phyloP scores from a whole-genome alignment of 768 basidiomycete genomes.

The Phaffia australis region DNA sequence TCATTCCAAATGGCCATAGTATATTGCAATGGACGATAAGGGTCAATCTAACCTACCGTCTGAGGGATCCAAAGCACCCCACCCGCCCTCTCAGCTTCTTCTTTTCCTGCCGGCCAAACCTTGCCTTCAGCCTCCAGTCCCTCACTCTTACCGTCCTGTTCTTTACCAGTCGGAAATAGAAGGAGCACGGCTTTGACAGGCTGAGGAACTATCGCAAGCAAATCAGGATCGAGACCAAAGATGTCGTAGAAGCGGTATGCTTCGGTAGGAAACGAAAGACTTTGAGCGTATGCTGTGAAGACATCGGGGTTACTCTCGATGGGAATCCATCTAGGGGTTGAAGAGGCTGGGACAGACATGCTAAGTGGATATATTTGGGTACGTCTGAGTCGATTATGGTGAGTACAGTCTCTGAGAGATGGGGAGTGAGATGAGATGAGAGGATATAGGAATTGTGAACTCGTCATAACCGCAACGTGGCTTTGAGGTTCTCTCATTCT shows the following conservation, averaged over 20 bases:
- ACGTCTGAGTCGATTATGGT: no score
- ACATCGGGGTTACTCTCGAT: conserved; percentile 65
- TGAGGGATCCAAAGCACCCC: conserved; percentile 21
- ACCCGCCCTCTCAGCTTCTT: conserved; percentile 43
- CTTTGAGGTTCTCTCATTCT: no score
- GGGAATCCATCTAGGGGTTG: conserved; percentile 52
- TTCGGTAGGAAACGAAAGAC: conserved; percentile 51
- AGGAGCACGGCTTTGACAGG: conserved; percentile 76
- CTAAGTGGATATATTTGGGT: no score
- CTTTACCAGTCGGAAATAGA: conserved; percentile 62
- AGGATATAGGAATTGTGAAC: no score
- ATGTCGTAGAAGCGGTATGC: conserved; percentile 55
- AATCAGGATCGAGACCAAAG: conserved; percentile 60
- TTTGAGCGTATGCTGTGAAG: conserved; percentile 52
- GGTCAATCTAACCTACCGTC: background rate
- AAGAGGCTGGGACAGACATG: no score
- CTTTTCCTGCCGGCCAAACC: conserved; percentile 40
- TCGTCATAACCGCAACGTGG: no score
- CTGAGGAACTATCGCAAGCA: conserved; percentile 56
- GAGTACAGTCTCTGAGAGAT: no score
- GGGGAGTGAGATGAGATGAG: no score
- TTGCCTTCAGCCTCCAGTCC: conserved; percentile 53
- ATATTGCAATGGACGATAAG: background rate
- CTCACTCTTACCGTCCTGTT: conserved; percentile 45
- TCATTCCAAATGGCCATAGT: background rate